Evolutionary conservation across 164 flowering plant species (phyloP).

Genomic region (Stephania cephalantha): DNA sequence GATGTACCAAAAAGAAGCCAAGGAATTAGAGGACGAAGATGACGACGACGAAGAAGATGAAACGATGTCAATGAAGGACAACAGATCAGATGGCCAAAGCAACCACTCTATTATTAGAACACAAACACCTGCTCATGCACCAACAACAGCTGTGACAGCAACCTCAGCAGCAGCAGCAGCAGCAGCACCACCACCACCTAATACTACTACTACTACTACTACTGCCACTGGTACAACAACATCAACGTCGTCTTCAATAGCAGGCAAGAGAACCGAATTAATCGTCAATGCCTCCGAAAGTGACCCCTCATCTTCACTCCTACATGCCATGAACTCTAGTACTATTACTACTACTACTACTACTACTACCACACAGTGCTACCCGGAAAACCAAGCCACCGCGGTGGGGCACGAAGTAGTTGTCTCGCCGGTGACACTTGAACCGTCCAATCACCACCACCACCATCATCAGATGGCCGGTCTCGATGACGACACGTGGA

Average conservation of each 20-base stretch:
- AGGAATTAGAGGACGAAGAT: conserved; percentile 18
- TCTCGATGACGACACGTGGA: background rate
- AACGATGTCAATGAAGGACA: background rate
- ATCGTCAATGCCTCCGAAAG: conserved; percentile 28
- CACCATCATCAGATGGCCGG: conserved; percentile 2
- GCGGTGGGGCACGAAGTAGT: background rate
- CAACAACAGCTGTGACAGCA: conserved; percentile 7
- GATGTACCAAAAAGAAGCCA: conserved; percentile 44
- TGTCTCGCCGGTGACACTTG: background rate
- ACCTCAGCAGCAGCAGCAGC: background rate
- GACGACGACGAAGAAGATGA: conserved; percentile 9
- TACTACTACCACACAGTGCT: conserved; percentile 6
- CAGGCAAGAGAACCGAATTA: conserved; percentile 31
- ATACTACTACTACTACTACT: no score
- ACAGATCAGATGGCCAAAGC: conserved; percentile 6
- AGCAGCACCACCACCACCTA: conserved; percentile 4
- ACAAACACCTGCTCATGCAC: conserved; percentile 14
- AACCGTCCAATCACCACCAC: background rate
- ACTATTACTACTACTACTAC: background rate
- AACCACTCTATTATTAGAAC: conserved; percentile 23
- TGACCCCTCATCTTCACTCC: conserved; percentile 26
- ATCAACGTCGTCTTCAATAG: conserved; percentile 12
- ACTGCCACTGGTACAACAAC: background rate
- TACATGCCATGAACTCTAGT: conserved; percentile 21
- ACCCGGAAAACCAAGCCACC: conserved; percentile 23